Conservation (phyloP, 2,329 filamentous ascomycete species). For the Drechslerella dactyloides region DNA sequence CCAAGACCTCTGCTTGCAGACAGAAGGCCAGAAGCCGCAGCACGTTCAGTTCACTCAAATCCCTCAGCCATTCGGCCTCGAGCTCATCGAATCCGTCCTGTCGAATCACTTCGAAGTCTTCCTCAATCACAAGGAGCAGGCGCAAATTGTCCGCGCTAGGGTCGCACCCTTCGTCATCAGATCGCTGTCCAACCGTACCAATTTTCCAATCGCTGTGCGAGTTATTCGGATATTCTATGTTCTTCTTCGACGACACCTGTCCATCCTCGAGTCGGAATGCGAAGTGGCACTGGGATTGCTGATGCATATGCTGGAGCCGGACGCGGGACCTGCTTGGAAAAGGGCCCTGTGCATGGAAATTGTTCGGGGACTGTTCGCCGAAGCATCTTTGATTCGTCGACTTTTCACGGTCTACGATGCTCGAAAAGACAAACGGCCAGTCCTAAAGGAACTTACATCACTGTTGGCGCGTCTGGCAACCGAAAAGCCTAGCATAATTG, state of each 20-base stretch:
- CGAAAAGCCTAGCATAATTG: constrained; percentile 87
- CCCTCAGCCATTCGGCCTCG: constrained; percentile 81
- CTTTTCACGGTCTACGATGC: constrained; percentile 83
- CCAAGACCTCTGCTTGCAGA: constrained; percentile 85
- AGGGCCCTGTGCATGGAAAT: constrained; percentile 89
- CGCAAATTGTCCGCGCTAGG: constrained; percentile 74
- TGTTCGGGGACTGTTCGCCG: constrained; percentile 82
- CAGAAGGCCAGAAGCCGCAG: constrained; percentile 80
- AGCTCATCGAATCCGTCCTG: constrained; percentile 88
- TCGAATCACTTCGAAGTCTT: constrained; percentile 85
- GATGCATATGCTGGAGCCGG: constrained; percentile 86
- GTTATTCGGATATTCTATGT: constrained; percentile 83
- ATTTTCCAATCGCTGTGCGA: constrained; percentile 81
- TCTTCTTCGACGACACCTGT: constrained; percentile 77
- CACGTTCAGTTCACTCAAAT: constrained; percentile 81
- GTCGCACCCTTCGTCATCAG: constrained; percentile 84
- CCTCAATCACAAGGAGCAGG: constrained; percentile 76
- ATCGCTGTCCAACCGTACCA: constrained; percentile 76
- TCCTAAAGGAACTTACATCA: constrained; percentile 81
- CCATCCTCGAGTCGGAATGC: constrained; percentile 76
- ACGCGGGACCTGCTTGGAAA: constrained; percentile 79
- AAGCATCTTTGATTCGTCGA: constrained; percentile 76
- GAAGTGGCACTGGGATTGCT: constrained; percentile 81
- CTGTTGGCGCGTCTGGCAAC: constrained; percentile 91
- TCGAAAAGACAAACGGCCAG: constrained; percentile 71